Percentiles rank a stretch among this genome's conserved stretches.
Evolutionary conservation across 352 stramenopile genomes (phyloP).

Genomic region (Pythium oligandrum): DNA sequence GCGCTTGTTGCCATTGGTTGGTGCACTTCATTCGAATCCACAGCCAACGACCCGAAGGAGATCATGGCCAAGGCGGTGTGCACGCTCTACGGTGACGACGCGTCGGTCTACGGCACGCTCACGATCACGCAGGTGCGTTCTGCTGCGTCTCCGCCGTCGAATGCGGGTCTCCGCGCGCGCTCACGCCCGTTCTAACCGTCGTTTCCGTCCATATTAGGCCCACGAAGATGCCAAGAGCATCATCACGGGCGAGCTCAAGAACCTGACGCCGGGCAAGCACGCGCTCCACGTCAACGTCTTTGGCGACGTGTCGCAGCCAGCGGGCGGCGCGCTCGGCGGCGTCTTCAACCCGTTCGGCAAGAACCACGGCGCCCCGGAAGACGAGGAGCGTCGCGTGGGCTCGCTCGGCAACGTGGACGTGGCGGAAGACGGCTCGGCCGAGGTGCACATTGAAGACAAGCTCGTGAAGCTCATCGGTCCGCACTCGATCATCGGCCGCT

Average conservation of each 20-base stretch:
- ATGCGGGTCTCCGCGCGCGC: too few relatives aligned
- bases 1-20: neutral
- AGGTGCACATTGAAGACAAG: slow-evolving; percentile 93
- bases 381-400: slow-evolving; percentile 95
- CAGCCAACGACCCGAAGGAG: slow-evolving; percentile 1
- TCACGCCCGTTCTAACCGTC: too few relatives aligned
- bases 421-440: slow-evolving; percentile 79
- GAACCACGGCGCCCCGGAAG: slow-evolving; percentile 94
- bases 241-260: slow-evolving; percentile 81
- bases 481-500: slow-evolving; percentile 97
- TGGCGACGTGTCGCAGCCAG: slow-evolving; percentile 89
- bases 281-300: slow-evolving; percentile 95
- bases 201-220: slow-evolving; percentile 19
- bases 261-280: slow-evolving; percentile 87
- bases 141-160: too few relatives aligned
- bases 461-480: slow-evolving; percentile 97
- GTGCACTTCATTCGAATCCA: slow-evolving; percentile 9
- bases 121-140: slow-evolving; percentile 62
- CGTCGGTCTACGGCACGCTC: slow-evolving; percentile 72
- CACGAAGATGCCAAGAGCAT: slow-evolving; percentile 86
- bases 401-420: slow-evolving; percentile 92
- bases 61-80: slow-evolving; percentile 82
- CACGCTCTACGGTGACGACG: slow-evolving; percentile 84
- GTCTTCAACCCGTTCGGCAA: slow-evolving; percentile 99
- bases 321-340: slow-evolving; percentile 69